phyloP scores from a whole-genome alignment of 2,329 filamentous ascomycete genomes.

The Paraphoma chrysanthemicola region DNA sequence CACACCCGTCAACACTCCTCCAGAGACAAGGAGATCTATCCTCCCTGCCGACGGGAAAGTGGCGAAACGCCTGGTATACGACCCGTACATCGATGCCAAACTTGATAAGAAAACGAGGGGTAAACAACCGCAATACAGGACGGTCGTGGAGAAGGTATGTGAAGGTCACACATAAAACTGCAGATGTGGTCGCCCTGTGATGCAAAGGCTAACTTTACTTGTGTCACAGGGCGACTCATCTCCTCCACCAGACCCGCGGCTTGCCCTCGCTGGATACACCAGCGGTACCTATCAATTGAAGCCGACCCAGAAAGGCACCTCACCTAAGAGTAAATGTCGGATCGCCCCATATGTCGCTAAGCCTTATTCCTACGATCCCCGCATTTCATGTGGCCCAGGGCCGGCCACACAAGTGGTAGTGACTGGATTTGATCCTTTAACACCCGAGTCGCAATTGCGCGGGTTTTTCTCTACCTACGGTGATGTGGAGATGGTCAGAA shows the following conservation, averaged over 20 bases:
- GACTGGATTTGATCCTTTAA: slow-evolving; percentile 93
- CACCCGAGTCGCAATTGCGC: slow-evolving; percentile 77
- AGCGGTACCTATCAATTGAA: slow-evolving; percentile 55
- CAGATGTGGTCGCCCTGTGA: slow-evolving; percentile 50
- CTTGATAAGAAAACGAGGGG: slow-evolving; percentile 59
- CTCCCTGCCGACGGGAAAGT: slow-evolving; percentile 61
- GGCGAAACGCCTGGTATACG: slow-evolving; percentile 67
- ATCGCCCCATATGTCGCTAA: slow-evolving; percentile 79
- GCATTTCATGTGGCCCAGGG: slow-evolving; percentile 84
- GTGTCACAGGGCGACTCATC: slow-evolving; percentile 76
- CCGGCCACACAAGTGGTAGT: slow-evolving; percentile 91
- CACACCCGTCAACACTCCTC: slow-evolving; percentile 53
- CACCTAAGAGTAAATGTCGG: slow-evolving; percentile 70
- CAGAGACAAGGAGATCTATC: slow-evolving; percentile 55
- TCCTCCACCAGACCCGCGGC: slow-evolving; percentile 81
- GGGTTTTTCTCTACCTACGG: slow-evolving; percentile 81
- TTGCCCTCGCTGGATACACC: slow-evolving; percentile 70
- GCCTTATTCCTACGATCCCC: slow-evolving; percentile 81
- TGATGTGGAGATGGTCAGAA: slow-evolving; percentile 88
- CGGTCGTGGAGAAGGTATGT: slow-evolving; percentile 58
- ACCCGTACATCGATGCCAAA: slow-evolving; percentile 68
- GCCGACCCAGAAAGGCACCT: slow-evolving; percentile 48
- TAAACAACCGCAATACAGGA: slow-evolving; percentile 55
- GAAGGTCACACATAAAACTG: slow-evolving; percentile 35
- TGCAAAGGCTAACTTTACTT: slow-evolving; percentile 51